Percentiles rank a stretch among this genome's conserved stretches.
phyloP scores from a whole-genome alignment of 2,329 filamentous ascomycete genomes.

The Microascus cirrosus region DNA sequence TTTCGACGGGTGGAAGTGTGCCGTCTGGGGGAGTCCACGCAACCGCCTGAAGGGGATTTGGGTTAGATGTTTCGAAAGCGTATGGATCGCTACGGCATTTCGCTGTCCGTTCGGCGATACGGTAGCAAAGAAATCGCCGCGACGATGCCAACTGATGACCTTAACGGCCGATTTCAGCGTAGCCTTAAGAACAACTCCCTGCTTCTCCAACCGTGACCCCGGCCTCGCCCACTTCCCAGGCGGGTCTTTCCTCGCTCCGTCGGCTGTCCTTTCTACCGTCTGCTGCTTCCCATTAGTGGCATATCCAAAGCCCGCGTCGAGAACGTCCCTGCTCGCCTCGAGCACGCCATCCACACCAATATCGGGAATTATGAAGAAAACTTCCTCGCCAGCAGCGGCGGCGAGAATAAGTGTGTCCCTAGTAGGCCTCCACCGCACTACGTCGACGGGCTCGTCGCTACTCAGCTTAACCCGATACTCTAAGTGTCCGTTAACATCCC shows the following conservation, averaged over 20 bases:
- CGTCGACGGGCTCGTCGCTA: conserved; percentile 68
- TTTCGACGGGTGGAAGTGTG: conserved; percentile 87
- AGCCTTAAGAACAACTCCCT: conserved; percentile 69
- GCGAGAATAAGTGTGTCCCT: conserved; percentile 73
- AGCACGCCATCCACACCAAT: conserved; percentile 64
- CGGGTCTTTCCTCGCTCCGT: conserved; percentile 57
- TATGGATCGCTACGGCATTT: conserved; percentile 85
- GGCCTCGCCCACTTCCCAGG: conserved; percentile 79
- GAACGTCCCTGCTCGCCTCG: conserved; percentile 59
- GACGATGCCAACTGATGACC: conserved; percentile 84
- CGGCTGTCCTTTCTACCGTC: conserved; percentile 28
- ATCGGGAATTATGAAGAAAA: conserved; percentile 75
- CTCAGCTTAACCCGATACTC: conserved; percentile 75
- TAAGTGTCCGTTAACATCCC: conserved; percentile 83
- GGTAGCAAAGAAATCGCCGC: conserved; percentile 88
- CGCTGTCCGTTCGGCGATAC: conserved; percentile 72
- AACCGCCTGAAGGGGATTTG: conserved; percentile 81
- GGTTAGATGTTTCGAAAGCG: conserved; percentile 85
- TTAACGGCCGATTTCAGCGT: conserved; percentile 75
- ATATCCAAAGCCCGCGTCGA: conserved; percentile 90
- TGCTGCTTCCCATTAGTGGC: conserved; percentile 57
- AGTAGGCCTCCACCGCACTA: conserved; percentile 80
- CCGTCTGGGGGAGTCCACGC: conserved; percentile 70
- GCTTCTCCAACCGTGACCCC: conserved; percentile 58
- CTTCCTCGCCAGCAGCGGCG: conserved; percentile 71